These are phyloP conservation scores for Colletotrichum limetticola DNA, from an alignment of 2,329 filamentous ascomycete genomes.

Conservation along the genomic window DNA sequence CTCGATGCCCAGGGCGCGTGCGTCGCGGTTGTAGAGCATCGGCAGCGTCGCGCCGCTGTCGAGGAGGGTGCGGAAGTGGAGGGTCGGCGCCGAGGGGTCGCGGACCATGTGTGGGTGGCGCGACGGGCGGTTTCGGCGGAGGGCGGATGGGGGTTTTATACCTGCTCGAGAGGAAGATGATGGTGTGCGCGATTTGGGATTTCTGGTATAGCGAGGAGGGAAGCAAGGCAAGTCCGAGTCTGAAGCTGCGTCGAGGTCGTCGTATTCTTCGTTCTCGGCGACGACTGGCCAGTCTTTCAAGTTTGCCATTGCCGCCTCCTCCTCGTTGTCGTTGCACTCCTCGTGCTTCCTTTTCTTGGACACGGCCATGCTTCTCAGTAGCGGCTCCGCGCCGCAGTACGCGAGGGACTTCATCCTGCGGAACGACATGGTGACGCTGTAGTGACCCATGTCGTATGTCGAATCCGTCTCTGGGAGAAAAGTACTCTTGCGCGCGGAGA, in stretches of 20 bases:
- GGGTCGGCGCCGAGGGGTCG: constrained; percentile 39
- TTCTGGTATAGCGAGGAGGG: neutral
- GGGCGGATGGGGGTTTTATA: neutral
- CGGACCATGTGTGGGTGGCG: constrained; percentile 13
- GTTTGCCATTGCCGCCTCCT: neutral
- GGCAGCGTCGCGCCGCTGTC: constrained; percentile 57
- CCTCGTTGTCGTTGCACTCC: neutral
- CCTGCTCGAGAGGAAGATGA: neutral
- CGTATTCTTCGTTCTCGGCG: neutral
- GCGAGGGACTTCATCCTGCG: constrained; percentile 14
- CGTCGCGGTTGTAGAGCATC: constrained; percentile 47
- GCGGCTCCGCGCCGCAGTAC: neutral
- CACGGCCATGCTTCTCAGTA: neutral
- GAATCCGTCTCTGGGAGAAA: constrained; percentile 40
- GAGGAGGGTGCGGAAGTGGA: constrained; percentile 49
- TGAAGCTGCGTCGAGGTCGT: neutral
- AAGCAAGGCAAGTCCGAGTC: neutral
- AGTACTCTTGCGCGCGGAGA: constrained; percentile 45
- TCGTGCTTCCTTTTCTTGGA: neutral
- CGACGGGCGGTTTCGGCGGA: neutral
- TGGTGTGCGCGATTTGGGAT: neutral
- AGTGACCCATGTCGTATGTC: constrained; percentile 44
- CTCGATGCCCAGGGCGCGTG: constrained; percentile 47
- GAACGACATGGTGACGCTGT: constrained; percentile 44
- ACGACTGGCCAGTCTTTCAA: constrained; percentile 1